Base-by-base conservation (phyloP, 2,329 filamentous ascomycete species). In the Pestalotiopsis sp. region DNA sequence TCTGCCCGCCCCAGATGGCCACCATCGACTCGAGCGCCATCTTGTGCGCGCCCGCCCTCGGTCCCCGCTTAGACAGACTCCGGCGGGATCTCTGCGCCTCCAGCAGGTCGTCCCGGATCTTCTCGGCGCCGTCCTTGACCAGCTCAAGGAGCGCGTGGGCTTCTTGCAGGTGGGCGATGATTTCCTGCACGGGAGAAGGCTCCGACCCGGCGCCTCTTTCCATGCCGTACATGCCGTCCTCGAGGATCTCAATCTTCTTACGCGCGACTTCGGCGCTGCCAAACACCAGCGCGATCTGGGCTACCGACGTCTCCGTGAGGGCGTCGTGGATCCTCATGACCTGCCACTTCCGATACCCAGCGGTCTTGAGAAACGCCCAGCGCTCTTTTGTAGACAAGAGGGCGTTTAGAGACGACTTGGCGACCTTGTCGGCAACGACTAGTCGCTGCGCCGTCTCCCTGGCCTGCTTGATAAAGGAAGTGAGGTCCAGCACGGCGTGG, bases 381-480 rank as follows among this genome's bases (percentile, higher is more conserved):
- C 20, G n/a, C 4, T 27, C 14, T 20, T 64, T 49, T 1, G 14
- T 49, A 4, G 39, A 27, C 6, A 7, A 25, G 25, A 49, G 9
- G 7, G 38, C 38, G 12, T 64, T 11, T 20, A 64, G 61, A 27
- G 61, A 64, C 23, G 38, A 38, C 41, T 64, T 64, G 38, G 61
- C 39, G 2, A 52, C 61, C 25, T 64, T 41, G n/a, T 64, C 20
- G 6, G 61, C 38, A 23, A 64, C 25, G 11, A 64, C 38, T 4
- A 64, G 39, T 20, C 61, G 61, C 38, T 64, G 36, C 0, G 38
- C 61, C 4, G 38, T 52, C 20, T 64, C 61, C 25, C 23, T 64
- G 20, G 39, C 61, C 61, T 64, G 61, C n/a, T 64, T 64, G 20
- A 52, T 23, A 6, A 64, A 64, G 4, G 39, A 64, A 7, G 20